Conservation (phyloP, 495 filamentous ascomycete species). For the Penicillium tannophilum region DNA sequence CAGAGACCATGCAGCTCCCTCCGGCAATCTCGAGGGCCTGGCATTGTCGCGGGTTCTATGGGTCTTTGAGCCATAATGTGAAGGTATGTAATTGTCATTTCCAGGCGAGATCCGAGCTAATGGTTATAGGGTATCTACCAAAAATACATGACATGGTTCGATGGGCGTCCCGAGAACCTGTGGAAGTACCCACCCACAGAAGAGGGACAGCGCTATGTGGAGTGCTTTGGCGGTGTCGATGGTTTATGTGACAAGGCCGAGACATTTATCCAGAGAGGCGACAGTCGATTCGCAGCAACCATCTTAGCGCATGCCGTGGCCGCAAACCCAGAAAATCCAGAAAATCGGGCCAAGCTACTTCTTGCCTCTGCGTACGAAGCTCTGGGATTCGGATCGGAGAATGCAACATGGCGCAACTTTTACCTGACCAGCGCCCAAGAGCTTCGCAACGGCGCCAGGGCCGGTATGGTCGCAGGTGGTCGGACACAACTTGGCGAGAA, state of each 20-base stretch:
- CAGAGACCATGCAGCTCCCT: slow-evolving; percentile 32
- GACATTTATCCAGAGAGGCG: slow-evolving; percentile 13
- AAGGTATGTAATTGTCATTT: slow-evolving; percentile 16
- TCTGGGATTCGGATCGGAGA: slow-evolving; percentile 32
- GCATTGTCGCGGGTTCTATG: slow-evolving; percentile 37
- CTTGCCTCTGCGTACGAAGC: slow-evolving; percentile 28
- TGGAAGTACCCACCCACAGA: slow-evolving; percentile 38
- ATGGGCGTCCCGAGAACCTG: slow-evolving; percentile 39
- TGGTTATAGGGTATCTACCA: slow-evolving; percentile 33
- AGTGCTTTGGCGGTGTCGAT: slow-evolving; percentile 26
- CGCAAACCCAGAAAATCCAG: slow-evolving; percentile 14
- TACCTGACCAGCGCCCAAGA: slow-evolving; percentile 8
- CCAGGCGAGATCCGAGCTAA: too few relatives aligned
- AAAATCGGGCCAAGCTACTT: slow-evolving; percentile 4
- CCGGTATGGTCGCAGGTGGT: slow-evolving; percentile 4
- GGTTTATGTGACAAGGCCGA: slow-evolving; percentile 23
- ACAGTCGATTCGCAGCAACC: slow-evolving; percentile 30
- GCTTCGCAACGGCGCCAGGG: too few relatives aligned
- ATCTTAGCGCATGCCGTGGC: slow-evolving; percentile 30
- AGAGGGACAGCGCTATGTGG: slow-evolving; percentile 29
- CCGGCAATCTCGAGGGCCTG: slow-evolving; percentile 24
- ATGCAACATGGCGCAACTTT: slow-evolving; percentile 33
- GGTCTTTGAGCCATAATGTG: slow-evolving; percentile 41
- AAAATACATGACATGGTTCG: slow-evolving; percentile 42
- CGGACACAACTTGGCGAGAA: slow-evolving; percentile 13